phyloP scores from a whole-genome alignment of 2,329 filamentous ascomycete species.

The Lasiodiplodia hormozganensis region DNA sequence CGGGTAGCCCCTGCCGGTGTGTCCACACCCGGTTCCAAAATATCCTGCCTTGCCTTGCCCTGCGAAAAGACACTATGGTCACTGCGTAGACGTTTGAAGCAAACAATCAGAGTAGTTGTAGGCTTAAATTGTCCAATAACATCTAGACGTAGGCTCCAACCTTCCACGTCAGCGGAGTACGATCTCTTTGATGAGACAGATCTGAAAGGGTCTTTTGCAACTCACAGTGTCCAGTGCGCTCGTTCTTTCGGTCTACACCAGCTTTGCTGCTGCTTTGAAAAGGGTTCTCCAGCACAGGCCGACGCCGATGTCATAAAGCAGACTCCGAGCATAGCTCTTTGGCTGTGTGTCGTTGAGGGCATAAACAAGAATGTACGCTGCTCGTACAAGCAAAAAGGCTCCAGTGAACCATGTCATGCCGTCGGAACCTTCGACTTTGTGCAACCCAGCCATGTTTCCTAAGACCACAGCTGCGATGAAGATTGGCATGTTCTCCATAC shows the following conservation, averaged over 20 bases:
- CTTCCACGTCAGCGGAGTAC: too few relatives aligned
- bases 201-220: too few relatives aligned
- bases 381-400: slow-evolving; percentile 45
- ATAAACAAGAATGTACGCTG: slow-evolving; percentile 46
- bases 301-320: slow-evolving; percentile 39
- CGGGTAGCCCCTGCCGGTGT: not conserved
- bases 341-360: slow-evolving; percentile 38
- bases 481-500: slow-evolving; percentile 55
- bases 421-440: slow-evolving; percentile 35
- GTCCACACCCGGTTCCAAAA: not conserved
- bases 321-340: slow-evolving; percentile 36
- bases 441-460: slow-evolving; percentile 49
- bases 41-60: too few relatives aligned
- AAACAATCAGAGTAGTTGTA: too few relatives aligned
- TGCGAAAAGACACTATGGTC: too few relatives aligned
- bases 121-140: too few relatives aligned
- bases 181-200: too few relatives aligned
- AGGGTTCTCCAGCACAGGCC: slow-evolving; percentile 41
- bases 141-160: too few relatives aligned
- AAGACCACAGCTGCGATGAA: slow-evolving; percentile 53
- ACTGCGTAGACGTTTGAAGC: too few relatives aligned
- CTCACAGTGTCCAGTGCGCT: not conserved
- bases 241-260: slow-evolving; percentile 27
- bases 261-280: slow-evolving; percentile 38
- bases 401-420: slow-evolving; percentile 46